Conservation (phyloP, 805 yeast genomes). For the Tanozyma kutaoensis region DNA sequence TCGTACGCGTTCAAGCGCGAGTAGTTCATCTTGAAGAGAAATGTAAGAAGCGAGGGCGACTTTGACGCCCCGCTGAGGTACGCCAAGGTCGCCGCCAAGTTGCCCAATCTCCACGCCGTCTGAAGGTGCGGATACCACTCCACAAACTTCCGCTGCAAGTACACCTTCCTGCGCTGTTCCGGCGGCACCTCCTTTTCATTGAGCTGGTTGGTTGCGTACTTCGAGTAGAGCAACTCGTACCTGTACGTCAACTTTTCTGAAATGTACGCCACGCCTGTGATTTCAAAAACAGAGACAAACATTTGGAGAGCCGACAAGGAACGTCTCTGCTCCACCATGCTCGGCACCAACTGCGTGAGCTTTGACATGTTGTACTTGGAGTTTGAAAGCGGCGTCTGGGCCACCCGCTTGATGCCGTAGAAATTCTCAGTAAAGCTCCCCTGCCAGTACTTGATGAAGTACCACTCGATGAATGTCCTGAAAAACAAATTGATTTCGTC, state of each 20-base stretch:
- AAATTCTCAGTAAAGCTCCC: conserved; percentile 85
- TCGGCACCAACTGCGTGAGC: conserved; percentile 23
- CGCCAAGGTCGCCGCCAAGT: conserved; percentile 45
- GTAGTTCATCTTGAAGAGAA: conserved; percentile 48
- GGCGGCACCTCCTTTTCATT: conserved; percentile 5
- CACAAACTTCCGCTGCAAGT: conserved; percentile 28
- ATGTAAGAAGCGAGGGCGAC: conserved; percentile 51
- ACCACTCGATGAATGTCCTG: conserved; percentile 57
- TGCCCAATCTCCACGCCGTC: conserved; percentile 29
- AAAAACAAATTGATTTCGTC: conserved; percentile 61
- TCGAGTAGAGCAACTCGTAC: conserved; percentile 52
- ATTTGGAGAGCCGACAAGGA: conserved; percentile 42
- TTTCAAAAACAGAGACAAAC: conserved; percentile 38
- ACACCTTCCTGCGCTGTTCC: conserved; percentile 14
- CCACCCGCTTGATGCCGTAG: conserved; percentile 70
- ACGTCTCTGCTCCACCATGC: conserved; percentile 35
- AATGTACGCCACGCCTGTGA: conserved; percentile 57
- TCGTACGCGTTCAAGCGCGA: conserved; percentile 46
- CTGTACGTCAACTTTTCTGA: conserved; percentile 52
- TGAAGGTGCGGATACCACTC: conserved; percentile 50
- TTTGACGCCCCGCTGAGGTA: conserved; percentile 57
- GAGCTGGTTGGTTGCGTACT: conserved; percentile 36
- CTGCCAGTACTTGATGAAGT: conserved; percentile 60
- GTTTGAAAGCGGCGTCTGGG: conserved; percentile 19
- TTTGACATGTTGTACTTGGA: conserved; percentile 15